Conservation (phyloP, 163 green algal species). For the Trebouxiophyceae sp. region DNA sequence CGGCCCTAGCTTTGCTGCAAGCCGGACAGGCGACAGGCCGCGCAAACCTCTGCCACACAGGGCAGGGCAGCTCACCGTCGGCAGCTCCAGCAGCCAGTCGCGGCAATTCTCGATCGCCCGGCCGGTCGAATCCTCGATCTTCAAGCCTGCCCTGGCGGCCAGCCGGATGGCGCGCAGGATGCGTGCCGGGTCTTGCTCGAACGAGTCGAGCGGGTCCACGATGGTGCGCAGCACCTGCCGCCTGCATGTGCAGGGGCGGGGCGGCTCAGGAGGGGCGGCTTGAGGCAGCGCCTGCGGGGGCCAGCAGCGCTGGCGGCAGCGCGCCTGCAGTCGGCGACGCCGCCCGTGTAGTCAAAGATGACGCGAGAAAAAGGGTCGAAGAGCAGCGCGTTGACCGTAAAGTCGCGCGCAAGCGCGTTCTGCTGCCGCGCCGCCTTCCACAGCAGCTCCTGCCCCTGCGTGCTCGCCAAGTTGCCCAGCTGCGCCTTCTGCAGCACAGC, state of each 20-base stretch:
- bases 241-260: too few relatives aligned
- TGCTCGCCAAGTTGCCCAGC: neutral
- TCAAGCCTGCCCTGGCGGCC: conserved; percentile 27
- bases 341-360: conserved; percentile 46
- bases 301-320: neutral
- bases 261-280: too few relatives aligned
- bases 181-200: conserved; percentile 47
- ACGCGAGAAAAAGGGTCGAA: conserved; percentile 55
- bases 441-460: neutral
- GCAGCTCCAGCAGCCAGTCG: neutral
- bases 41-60: neutral
- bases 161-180: conserved; percentile 57
- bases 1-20: neutral
- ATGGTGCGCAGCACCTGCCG: conserved; percentile 35
- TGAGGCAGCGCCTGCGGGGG: neutral
- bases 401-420: conserved; percentile 61
- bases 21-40: too few relatives aligned
- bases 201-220: conserved; percentile 24
- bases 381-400: conserved; percentile 73
- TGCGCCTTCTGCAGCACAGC: conserved; percentile 9
- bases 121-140: conserved; percentile 11
- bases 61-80: neutral
- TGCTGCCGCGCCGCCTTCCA: conserved; percentile 31
- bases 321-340: conserved; percentile 37
- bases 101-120: conserved; percentile 8